Evolutionary conservation across 495 filamentous ascomycete species (phyloP).

Genomic region (Podospora didyma): DNA sequence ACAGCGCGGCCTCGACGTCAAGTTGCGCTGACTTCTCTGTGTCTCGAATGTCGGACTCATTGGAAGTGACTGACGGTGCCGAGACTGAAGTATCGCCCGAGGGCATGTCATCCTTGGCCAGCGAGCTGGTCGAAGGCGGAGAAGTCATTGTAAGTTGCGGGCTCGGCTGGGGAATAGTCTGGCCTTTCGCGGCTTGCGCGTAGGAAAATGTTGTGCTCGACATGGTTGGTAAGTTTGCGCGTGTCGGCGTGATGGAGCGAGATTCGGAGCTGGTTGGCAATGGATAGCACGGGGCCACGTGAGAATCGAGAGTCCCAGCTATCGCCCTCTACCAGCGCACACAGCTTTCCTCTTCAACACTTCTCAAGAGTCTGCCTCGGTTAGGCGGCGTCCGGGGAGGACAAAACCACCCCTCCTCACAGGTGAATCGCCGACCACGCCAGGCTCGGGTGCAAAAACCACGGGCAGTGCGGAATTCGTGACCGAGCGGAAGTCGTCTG

Average conservation of each 20-base stretch:
- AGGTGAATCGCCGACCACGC: background rate
- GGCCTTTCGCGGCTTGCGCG: slow-evolving; percentile 87
- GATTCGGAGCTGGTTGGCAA: background rate
- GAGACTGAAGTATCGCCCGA: slow-evolving; percentile 40
- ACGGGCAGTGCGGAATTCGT: background rate
- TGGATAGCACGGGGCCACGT: slow-evolving; percentile 8
- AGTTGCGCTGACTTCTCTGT: slow-evolving; percentile 25
- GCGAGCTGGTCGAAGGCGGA: slow-evolving; percentile 58
- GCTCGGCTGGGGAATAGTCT: slow-evolving; percentile 55
- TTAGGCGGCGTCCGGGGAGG: slow-evolving; percentile 30
- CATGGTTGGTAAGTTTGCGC: slow-evolving; percentile 17
- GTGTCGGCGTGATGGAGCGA: background rate
- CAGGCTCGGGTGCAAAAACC: background rate
- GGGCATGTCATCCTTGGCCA: slow-evolving; percentile 57
- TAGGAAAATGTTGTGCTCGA: slow-evolving; percentile 70
- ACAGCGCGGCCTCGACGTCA: slow-evolving; percentile 11
- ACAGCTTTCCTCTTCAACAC: slow-evolving; percentile 9
- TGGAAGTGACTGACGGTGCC: slow-evolving; percentile 57
- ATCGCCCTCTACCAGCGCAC: slow-evolving; percentile 1
- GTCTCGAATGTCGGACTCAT: slow-evolving; percentile 46
- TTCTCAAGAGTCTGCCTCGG: slow-evolving; percentile 10
- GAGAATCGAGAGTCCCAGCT: background rate
- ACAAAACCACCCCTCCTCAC: slow-evolving; percentile 25
- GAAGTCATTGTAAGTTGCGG: slow-evolving; percentile 59
- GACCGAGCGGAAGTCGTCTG: background rate